Percentiles rank a stretch among this genome's conserved stretches.
Conservation (phyloP, 768 basidiomycete species). For the Agaricus blazei region DNA sequence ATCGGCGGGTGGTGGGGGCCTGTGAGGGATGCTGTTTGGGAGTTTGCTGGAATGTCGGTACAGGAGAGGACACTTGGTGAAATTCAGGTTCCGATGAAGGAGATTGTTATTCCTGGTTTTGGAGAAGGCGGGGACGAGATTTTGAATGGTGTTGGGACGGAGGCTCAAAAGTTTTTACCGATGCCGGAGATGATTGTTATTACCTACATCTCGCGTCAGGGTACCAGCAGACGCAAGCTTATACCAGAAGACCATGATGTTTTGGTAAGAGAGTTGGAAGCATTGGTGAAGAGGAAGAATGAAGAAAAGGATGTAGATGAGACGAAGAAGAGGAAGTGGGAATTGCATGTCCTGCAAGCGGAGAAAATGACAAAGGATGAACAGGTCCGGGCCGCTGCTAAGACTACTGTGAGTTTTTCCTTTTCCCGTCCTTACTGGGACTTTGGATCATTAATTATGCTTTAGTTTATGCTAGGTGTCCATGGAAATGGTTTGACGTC, state of each 20-base stretch:
- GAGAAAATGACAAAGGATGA: constrained; percentile 71
- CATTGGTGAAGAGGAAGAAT: constrained; percentile 38
- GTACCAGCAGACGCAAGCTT: constrained; percentile 42
- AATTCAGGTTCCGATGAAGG: constrained; percentile 6
- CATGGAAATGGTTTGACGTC: constrained; percentile 84
- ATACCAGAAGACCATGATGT: constrained; percentile 48
- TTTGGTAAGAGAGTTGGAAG: constrained; percentile 47
- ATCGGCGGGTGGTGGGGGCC: constrained; percentile 77
- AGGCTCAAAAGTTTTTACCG: constrained; percentile 26
- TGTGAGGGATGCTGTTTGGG: constrained; percentile 58
- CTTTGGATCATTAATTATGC: neutral
- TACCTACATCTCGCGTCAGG: constrained; percentile 71
- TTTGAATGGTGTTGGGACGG: constrained; percentile 15
- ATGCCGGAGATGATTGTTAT: constrained; percentile 53
- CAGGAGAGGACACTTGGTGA: neutral
- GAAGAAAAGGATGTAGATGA: constrained; percentile 17
- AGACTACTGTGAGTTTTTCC: constrained; percentile 57
- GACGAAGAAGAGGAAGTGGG: constrained; percentile 35
- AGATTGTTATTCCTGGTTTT: constrained; percentile 7
- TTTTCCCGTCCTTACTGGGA: neutral
- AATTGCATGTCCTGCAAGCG: constrained; percentile 54
- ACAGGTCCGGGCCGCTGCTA: constrained; percentile 59
- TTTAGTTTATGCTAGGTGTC: constrained; percentile 62
- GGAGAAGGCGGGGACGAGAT: constrained; percentile 14
- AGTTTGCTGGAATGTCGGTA: constrained; percentile 47